These are phyloP conservation scores for Akanthomyces muscarius DNA, from an alignment of 2,329 filamentous ascomycete genomes.

Conservation along the genomic window DNA sequence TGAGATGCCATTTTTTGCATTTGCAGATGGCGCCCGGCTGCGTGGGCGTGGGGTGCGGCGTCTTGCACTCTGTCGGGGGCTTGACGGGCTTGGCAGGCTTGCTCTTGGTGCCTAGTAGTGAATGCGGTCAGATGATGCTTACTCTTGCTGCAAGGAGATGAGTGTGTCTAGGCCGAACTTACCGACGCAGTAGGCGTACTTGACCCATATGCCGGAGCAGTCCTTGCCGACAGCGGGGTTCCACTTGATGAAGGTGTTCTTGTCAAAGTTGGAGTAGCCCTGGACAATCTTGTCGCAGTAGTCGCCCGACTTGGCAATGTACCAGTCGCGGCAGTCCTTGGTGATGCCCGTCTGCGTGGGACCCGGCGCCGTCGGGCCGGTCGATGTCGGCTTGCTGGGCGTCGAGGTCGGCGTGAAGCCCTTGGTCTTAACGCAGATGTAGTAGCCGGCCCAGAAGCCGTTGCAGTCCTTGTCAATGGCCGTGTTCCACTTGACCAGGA, in stretches of 20 bases:
- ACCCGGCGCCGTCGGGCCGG: neutral
- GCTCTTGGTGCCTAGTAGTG: neutral
- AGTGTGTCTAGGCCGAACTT: neutral
- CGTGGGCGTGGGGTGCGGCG: neutral
- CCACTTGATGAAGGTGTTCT: neutral
- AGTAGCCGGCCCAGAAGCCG: neutral
- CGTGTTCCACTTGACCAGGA: constrained; percentile 14
- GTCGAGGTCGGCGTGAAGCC: neutral
- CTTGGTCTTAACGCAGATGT: constrained; percentile 4
- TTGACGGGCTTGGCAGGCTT: neutral
- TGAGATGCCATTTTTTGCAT: constrained; percentile 6
- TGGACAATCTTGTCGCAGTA: constrained; percentile 9
- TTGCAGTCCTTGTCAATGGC: constrained; percentile 9
- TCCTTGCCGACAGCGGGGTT: constrained; percentile 9
- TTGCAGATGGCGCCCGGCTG: neutral
- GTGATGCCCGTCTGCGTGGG: neutral
- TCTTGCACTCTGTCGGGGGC: neutral
- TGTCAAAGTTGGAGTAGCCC: neutral
- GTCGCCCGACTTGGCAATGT: constrained; percentile 7
- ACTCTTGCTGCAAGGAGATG: no score
- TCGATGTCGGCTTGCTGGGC: neutral
- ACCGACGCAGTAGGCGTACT: constrained; percentile 12
- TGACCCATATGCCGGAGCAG: constrained; percentile 2
- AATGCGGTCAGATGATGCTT: neutral
- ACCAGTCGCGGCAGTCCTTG: constrained; percentile 7